These are phyloP conservation scores for Hammondia hammondi DNA, from an alignment of 169 alveolate genomes.

Conservation along the genomic window DNA sequence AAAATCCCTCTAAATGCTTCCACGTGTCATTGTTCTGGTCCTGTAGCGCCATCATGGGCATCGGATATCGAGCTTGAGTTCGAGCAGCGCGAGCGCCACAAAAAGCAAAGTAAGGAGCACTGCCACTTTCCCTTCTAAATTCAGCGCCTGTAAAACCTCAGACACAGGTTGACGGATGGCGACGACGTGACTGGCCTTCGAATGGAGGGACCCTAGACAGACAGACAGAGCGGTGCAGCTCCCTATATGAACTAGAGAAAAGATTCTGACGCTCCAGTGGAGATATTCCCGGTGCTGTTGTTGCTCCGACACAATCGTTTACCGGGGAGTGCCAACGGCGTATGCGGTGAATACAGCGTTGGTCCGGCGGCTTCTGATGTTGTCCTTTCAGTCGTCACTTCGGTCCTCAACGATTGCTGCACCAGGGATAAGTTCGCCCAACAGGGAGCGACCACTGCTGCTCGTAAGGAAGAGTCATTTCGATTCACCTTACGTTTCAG, in stretches of 20 bases:
- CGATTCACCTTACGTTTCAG: too few species aligned
- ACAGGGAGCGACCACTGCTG: not conserved
- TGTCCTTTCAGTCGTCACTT: not conserved
- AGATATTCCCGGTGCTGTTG: too few species aligned
- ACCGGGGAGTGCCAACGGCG: too few species aligned
- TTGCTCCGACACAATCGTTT: too few species aligned
- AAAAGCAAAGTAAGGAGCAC: slow-evolving; percentile 14
- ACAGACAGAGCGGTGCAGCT: too few species aligned
- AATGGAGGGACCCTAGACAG: too few species aligned
- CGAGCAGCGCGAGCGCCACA: not conserved
- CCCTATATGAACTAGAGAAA: too few species aligned
- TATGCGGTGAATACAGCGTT: too few species aligned
- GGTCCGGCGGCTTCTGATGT: too few species aligned
- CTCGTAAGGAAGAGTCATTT: not conserved
- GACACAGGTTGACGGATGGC: not conserved
- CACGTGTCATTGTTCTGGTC: too few species aligned
- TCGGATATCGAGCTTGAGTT: not conserved
- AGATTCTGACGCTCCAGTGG: too few species aligned
- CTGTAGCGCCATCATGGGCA: slow-evolving; percentile 35
- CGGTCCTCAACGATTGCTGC: slow-evolving; percentile 14
- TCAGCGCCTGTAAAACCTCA: not conserved
- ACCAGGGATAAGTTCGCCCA: not conserved
- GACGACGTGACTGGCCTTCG: not conserved
- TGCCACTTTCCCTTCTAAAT: not conserved
- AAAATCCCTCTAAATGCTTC: too few species aligned